phyloP scores from a whole-genome alignment of 371 early-diverging fungal genomes.

The Syncephalis fuscata region DNA sequence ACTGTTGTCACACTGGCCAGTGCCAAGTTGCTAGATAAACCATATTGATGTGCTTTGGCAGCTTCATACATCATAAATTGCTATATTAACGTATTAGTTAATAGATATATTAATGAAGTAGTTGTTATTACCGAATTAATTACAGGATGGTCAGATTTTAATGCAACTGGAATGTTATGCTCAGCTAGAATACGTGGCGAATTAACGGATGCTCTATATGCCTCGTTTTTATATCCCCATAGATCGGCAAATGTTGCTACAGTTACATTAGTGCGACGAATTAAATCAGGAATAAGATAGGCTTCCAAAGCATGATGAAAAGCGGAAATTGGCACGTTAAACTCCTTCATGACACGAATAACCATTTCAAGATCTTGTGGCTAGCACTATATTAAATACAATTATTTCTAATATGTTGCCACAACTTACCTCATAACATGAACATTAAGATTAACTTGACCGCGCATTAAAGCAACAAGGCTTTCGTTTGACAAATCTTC shows the following conservation, averaged over 20 bases:
- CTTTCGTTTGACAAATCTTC: slow-evolving; percentile 38
- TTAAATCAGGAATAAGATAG: slow-evolving; percentile 43
- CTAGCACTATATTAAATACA: slow-evolving; percentile 4
- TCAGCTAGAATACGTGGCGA: slow-evolving; percentile 42
- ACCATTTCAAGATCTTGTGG: slow-evolving; percentile 53
- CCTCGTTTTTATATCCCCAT: slow-evolving; percentile 64
- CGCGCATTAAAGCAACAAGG: slow-evolving; percentile 45
- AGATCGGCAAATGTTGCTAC: slow-evolving; percentile 52
- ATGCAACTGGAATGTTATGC: slow-evolving; percentile 58
- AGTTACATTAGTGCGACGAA: slow-evolving; percentile 41
- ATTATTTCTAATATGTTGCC: too few species aligned
- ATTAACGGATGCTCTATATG: slow-evolving; percentile 44
- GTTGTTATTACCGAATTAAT: slow-evolving; percentile 34
- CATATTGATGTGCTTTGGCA: slow-evolving; percentile 61
- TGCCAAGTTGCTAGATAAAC: slow-evolving; percentile 39
- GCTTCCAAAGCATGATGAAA: slow-evolving; percentile 76
- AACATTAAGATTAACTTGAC: slow-evolving; percentile 49
- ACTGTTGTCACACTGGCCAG: slow-evolving; percentile 51
- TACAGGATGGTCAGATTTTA: slow-evolving; percentile 73
- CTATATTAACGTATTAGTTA: slow-evolving; percentile 3
- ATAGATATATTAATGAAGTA: neutral
- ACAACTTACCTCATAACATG: slow-evolving; percentile 42
- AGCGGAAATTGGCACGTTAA: slow-evolving; percentile 50
- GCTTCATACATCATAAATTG: slow-evolving; percentile 60
- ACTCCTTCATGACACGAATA: slow-evolving; percentile 55